Evolutionary conservation across 306 rosid species (phyloP).

Genomic region (Cucurbita argyrosperma): DNA sequence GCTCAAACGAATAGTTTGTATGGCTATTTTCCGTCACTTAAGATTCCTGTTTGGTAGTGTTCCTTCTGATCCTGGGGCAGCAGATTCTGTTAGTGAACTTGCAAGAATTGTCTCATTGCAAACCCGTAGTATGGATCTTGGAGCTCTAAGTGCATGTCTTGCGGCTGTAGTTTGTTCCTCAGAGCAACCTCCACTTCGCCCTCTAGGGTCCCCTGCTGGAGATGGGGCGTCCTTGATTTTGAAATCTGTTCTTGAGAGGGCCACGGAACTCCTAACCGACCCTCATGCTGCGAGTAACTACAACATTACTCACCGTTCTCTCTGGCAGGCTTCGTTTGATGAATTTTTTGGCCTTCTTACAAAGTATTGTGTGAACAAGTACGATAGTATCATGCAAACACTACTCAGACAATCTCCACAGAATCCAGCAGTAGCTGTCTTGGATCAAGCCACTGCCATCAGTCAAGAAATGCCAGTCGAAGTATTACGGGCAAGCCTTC

Average conservation of each 20-base stretch:
- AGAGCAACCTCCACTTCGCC: conserved; percentile 87
- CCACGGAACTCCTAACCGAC: conserved; percentile 74
- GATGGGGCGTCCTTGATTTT: conserved; percentile 82
- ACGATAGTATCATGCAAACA: conserved; percentile 58
- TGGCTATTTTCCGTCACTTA: conserved; percentile 84
- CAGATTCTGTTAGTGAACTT: conserved; percentile 48
- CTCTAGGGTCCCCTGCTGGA: conserved; percentile 77
- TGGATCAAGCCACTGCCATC: conserved; percentile 64
- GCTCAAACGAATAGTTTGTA: conserved; percentile 75
- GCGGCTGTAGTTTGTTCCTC: conserved; percentile 87
- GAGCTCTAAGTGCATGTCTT: conserved; percentile 85
- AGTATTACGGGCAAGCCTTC: conserved; percentile 84
- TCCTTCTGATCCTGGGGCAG: conserved; percentile 56
- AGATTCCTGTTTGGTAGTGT: conserved; percentile 73
- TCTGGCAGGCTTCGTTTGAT: conserved; percentile 95
- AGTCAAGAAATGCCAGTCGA: conserved; percentile 91
- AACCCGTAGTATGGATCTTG: conserved; percentile 66
- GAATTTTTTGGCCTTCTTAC: conserved; percentile 65
- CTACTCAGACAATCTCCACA: conserved; percentile 36
- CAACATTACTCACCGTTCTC: conserved; percentile 46
- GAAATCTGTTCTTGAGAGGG: conserved; percentile 77
- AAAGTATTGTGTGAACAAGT: conserved; percentile 73
- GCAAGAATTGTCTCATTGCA: conserved; percentile 58
- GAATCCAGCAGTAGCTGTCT: conserved; percentile 30
- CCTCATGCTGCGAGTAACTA: conserved; percentile 64